Percentiles rank a stretch among this genome's conserved stretches.
Conservation (phyloP, 345 rosid genomes). For the Rhodamnia argentea region DNA sequence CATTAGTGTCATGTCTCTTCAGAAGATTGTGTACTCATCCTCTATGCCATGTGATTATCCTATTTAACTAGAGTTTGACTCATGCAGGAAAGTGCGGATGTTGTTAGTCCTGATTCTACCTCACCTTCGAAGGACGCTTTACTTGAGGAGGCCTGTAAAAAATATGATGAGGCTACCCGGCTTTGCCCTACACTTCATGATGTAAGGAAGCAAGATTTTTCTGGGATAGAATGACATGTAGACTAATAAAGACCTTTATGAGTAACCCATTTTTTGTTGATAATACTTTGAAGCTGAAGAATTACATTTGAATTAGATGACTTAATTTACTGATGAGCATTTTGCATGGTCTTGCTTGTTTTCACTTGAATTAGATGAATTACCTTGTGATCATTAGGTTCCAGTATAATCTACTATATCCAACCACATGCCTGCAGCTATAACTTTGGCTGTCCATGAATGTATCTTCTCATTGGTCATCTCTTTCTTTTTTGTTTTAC, state of each 20-base stretch:
- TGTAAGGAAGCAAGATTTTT: constrained; percentile 36
- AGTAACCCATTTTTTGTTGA: not conserved
- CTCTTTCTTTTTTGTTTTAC: not conserved
- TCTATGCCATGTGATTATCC: not conserved
- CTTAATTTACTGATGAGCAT: not conserved
- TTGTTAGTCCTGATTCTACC: constrained; percentile 78
- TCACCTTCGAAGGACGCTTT: constrained; percentile 93
- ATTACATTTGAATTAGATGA: not conserved
- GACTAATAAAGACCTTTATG: not conserved
- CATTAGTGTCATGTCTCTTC: not conserved
- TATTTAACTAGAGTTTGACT: not conserved
- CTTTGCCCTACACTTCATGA: constrained; percentile 94
- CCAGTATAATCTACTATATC: not conserved
- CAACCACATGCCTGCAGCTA: not conserved
- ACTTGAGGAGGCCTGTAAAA: constrained; percentile 97
- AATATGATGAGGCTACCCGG: constrained; percentile 85
- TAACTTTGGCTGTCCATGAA: not conserved
- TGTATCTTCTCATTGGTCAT: not conserved
- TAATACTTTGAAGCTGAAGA: not conserved
- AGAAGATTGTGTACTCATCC: not conserved
- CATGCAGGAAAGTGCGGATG: constrained; percentile 94
- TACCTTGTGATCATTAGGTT: not conserved
- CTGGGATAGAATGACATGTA: not conserved
- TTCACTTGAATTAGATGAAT: not conserved
- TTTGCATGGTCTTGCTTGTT: not conserved